A percentile compares a stretch with the other conserved stretches of the same genome.
Evolutionary conservation across 257 asterid species (phyloP).

Genomic region (Solanum ossicruentum): DNA sequence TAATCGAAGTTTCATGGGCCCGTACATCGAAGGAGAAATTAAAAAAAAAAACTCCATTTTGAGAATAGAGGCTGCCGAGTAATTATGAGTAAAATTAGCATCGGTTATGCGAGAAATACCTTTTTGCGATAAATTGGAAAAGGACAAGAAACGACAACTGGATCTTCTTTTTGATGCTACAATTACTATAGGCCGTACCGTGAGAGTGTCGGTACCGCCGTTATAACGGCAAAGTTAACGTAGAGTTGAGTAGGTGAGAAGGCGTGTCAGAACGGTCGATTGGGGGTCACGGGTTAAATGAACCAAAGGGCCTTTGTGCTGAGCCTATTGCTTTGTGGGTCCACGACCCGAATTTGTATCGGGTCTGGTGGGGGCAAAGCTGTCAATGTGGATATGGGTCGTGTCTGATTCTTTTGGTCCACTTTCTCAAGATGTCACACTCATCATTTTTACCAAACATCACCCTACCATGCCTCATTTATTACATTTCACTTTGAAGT

Average conservation of each 20-base stretch:
- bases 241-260: neutral
- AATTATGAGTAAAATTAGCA: neutral
- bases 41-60: no score
- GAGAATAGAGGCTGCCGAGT: no score
- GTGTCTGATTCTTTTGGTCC: neutral
- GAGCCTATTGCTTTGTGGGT: neutral
- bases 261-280: slow-evolving; percentile 1
- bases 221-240: neutral
- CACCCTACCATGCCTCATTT: neutral
- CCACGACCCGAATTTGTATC: neutral
- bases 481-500: neutral
- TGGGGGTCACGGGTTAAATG: neutral
- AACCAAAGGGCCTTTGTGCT: neutral
- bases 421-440: neutral
- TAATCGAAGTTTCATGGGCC: no score
- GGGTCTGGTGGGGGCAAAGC: neutral
- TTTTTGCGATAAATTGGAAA: neutral
- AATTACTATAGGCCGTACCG: neutral
- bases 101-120: neutral
- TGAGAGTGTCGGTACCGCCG: slow-evolving; percentile 3
- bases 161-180: neutral
- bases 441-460: neutral
- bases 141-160: neutral
- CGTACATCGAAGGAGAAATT: no score
- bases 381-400: neutral